phyloP scores from a whole-genome alignment of 176 grass and related monocot species.

The Miscanthus lutarioriparius region DNA sequence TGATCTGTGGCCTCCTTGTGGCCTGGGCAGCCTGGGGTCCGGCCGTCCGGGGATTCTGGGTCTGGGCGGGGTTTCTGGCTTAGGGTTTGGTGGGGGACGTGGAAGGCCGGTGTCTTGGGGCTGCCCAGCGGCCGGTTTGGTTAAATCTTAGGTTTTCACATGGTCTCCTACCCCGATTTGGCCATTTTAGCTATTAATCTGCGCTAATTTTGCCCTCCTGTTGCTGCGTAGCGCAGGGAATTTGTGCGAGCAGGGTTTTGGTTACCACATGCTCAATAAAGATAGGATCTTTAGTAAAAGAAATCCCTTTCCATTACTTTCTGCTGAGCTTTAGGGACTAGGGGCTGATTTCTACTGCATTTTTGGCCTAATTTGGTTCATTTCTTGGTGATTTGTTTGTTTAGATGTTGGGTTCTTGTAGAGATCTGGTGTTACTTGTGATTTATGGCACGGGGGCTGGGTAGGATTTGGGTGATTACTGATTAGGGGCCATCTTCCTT shows the following conservation, averaged over 20 bases:
- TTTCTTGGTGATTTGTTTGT: not conserved
- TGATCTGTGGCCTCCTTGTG: slow-evolving; percentile 38
- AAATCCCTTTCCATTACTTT: slow-evolving; percentile 4
- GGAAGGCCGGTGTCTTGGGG: not conserved
- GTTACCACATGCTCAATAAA: slow-evolving; percentile 2
- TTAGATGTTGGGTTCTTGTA: slow-evolving; percentile 9
- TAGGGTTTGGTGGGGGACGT: slow-evolving; percentile 14
- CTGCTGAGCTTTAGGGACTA: slow-evolving; percentile 3
- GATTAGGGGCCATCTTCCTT: not conserved
- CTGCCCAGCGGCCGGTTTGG: not conserved
- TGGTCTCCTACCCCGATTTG: slow-evolving; percentile 38
- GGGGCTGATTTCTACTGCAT: not conserved
- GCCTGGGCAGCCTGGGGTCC: not conserved
- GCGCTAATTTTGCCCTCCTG: slow-evolving; percentile 10
- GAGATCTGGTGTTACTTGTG: slow-evolving; percentile 3
- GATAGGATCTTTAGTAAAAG: slow-evolving; percentile 16
- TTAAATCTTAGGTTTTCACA: slow-evolving; percentile 27
- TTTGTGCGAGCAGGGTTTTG: slow-evolving; percentile 14
- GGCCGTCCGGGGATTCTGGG: slow-evolving; percentile 25
- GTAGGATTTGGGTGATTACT: not conserved
- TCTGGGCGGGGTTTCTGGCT: not conserved
- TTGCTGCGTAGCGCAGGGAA: not conserved
- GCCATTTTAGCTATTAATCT: slow-evolving; percentile 21
- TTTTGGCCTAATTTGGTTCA: slow-evolving; percentile 11
- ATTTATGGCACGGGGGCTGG: not conserved